Conservation (phyloP, 2,329 filamentous ascomycete species). For the Colletotrichum sp. region DNA sequence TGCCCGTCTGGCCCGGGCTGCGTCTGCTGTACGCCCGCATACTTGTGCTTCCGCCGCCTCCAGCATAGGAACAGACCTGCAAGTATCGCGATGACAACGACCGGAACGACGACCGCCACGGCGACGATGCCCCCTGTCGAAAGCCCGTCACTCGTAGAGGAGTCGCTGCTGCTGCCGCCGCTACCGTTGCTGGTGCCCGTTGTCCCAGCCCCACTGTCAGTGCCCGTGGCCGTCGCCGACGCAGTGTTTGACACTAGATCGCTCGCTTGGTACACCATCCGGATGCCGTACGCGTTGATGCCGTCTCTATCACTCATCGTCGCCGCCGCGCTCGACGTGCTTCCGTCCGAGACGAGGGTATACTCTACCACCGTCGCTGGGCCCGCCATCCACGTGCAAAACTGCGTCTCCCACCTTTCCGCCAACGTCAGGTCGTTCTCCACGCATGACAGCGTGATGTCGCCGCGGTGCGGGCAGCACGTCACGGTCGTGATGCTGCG, state of each 20-base stretch:
- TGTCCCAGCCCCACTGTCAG: background rate
- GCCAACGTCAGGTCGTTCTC: slow-evolving; percentile 20
- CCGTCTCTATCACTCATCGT: slow-evolving; percentile 21
- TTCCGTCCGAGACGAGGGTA: slow-evolving; percentile 16
- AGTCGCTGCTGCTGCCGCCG: background rate
- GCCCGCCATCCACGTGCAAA: slow-evolving; percentile 28
- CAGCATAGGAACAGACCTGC: slow-evolving; percentile 9
- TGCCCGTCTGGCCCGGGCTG: background rate
- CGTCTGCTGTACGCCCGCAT: slow-evolving; percentile 10
- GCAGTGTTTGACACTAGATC: slow-evolving; percentile 16
- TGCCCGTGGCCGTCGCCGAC: background rate
- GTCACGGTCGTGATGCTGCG: slow-evolving; percentile 29
- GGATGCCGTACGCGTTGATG: slow-evolving; percentile 27
- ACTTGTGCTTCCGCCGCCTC: slow-evolving; percentile 3
- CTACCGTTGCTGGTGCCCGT: background rate
- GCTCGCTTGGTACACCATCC: slow-evolving; percentile 29
- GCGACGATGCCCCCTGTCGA: background rate
- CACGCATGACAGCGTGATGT: slow-evolving; percentile 25
- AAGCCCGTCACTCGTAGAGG: background rate
- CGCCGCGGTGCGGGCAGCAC: slow-evolving; percentile 26
- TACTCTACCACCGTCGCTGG: slow-evolving; percentile 14
- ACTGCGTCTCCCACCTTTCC: slow-evolving; percentile 22
- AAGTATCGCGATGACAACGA: slow-evolving; percentile 3
- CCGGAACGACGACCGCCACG: background rate
- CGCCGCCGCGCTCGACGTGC: slow-evolving; percentile 3